These are phyloP conservation scores for Multifurca ochricompacta DNA, from an alignment of 768 basidiomycete species.

Conservation along the genomic window DNA sequence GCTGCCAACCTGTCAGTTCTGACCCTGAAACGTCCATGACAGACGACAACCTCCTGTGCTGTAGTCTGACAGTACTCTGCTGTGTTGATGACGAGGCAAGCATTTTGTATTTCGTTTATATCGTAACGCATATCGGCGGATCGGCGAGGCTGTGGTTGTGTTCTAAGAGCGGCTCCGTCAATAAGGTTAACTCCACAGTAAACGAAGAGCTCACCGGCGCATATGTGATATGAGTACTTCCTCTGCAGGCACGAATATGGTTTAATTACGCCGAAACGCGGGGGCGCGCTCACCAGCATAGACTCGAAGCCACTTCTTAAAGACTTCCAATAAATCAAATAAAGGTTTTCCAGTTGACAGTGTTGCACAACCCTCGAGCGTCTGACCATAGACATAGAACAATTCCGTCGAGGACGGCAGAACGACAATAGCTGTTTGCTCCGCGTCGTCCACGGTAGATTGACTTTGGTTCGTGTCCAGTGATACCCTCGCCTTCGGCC, in stretches of 20 bases:
- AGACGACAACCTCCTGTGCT: slow-evolving; percentile 58
- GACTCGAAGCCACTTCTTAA: slow-evolving; percentile 89
- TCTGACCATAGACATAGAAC: slow-evolving; percentile 96
- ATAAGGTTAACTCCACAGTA: neutral
- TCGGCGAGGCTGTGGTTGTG: slow-evolving; percentile 40
- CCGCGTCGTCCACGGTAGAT: slow-evolving; percentile 35
- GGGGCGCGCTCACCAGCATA: slow-evolving; percentile 66
- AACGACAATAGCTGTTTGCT: slow-evolving; percentile 51
- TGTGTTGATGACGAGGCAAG: slow-evolving; percentile 90
- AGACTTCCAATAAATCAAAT: slow-evolving; percentile 71
- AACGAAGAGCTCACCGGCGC: slow-evolving; percentile 48
- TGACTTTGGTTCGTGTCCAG: slow-evolving; percentile 44
- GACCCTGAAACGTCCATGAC: neutral
- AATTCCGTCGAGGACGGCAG: slow-evolving; percentile 92
- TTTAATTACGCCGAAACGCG: neutral
- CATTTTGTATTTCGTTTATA: slow-evolving; percentile 63
- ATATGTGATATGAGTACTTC: slow-evolving; percentile 72
- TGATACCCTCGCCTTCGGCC: slow-evolving; percentile 53
- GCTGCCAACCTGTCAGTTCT: slow-evolving; percentile 35
- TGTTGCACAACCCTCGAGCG: slow-evolving; percentile 88
- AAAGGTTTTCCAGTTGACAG: slow-evolving; percentile 79
- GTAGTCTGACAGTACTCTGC: slow-evolving; percentile 96
- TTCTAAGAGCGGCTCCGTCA: slow-evolving; percentile 28
- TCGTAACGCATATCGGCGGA: slow-evolving; percentile 81
- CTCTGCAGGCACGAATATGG: slow-evolving; percentile 43